Evolutionary conservation across 257 asterid genomes (phyloP).

Genomic region (Eucommia ulmoides): DNA sequence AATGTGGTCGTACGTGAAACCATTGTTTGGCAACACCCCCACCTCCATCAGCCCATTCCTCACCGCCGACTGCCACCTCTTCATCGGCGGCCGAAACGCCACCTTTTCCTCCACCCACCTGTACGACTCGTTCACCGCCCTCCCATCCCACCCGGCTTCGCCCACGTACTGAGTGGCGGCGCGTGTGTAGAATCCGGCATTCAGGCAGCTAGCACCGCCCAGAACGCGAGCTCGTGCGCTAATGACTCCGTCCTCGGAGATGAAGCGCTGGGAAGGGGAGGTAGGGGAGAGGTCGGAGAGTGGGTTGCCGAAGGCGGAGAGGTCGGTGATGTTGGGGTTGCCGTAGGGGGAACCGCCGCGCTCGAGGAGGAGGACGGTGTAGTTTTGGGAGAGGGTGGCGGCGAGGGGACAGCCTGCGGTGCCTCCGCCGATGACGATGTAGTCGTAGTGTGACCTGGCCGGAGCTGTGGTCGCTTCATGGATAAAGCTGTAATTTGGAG

Average conservation of each 20-base stretch:
- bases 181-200: slow-evolving; percentile 70
- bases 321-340: slow-evolving; percentile 48
- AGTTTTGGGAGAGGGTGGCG: slow-evolving; percentile 62
- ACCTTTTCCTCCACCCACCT: slow-evolving; percentile 60
- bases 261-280: slow-evolving; percentile 73
- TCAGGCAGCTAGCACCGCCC: slow-evolving; percentile 63
- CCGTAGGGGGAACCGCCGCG: slow-evolving; percentile 72
- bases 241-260: slow-evolving; percentile 71
- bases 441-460: slow-evolving; percentile 40
- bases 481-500: slow-evolving; percentile 40
- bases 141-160: slow-evolving; percentile 40
- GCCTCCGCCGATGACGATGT: slow-evolving; percentile 72
- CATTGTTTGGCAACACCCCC: slow-evolving; percentile 49
- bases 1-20: slow-evolving; percentile 65
- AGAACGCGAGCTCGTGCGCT: slow-evolving; percentile 57
- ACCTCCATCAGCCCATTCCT: slow-evolving; percentile 49
- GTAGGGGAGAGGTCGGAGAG: slow-evolving; percentile 43
- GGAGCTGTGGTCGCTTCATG: slow-evolving; percentile 59
- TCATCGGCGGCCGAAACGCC: slow-evolving; percentile 50
- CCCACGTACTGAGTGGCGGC: slow-evolving; percentile 28
- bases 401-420: slow-evolving; percentile 88
- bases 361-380: slow-evolving; percentile 55
- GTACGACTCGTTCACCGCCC: slow-evolving; percentile 45
- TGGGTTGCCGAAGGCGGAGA: slow-evolving; percentile 41
- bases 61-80: slow-evolving; percentile 66